Evolutionary conservation across 2,329 filamentous ascomycete genomes (phyloP), one percentile per base, ranked within the genome.

Genomic region (Aspergillus jensenii): DNA sequence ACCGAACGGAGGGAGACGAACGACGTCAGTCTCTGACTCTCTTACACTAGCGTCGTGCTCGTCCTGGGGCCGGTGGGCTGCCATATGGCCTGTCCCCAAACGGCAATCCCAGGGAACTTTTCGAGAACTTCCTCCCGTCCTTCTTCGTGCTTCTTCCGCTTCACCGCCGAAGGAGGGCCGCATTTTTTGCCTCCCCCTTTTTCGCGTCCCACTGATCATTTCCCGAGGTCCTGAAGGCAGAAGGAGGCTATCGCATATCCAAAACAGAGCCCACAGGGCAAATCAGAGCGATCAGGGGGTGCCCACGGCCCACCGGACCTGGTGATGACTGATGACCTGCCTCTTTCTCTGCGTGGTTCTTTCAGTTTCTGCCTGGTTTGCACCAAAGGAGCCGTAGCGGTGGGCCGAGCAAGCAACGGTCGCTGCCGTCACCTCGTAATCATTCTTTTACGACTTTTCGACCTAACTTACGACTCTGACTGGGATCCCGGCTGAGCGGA

Each of bases 61-160:
- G 14, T n/a, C 47, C 52, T 49, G 6, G 23, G 17, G 45, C 54
- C 46, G 25, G 59, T 62, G 52, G 59, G 54, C 35, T 60, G 58
- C 60, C 60, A 62, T 59, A 59, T 59, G 50, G 43, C 43, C 45
- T 45, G 47, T 46, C 63, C 60, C 51, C 56, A 64, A 64, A 51
- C n/a, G 65, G 65, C 60, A 67, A 66, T 64, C 33, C 55, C 40
- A 65, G 37, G 50, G 65, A 67, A 67, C 56, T 55, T 65, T 67
- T 67, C 65, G 64, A 65, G 65, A 67, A 67, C 56, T 52, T 58
- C 61, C 49, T 59, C 51, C 39, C 14, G 31, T 41, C 25, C 17
- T 41, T 50, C 14, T 11, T 15, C 8, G 17, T 23, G 19, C 37
- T 40, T 27, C 25, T 27, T 8, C 25, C 25, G 25, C 25, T 31